A percentile compares a stretch with the other conserved stretches of the same genome.
Evolutionary conservation across 768 basidiomycete genomes (phyloP).

Genomic region (Russula vinacea): DNA sequence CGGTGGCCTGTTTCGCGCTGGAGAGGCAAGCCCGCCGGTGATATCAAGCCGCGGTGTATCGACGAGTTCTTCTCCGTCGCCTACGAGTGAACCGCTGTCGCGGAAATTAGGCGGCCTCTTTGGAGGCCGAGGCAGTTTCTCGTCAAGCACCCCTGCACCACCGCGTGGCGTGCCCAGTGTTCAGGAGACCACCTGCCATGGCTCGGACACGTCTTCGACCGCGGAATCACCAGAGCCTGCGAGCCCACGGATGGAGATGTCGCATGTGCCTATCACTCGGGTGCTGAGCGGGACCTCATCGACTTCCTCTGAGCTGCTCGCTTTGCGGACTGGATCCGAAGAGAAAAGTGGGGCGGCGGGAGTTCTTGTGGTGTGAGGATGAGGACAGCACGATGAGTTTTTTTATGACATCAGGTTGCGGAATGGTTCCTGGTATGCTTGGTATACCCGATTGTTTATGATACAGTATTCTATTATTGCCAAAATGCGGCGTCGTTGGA

Average conservation of each 20-base stretch:
- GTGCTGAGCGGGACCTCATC: slow-evolving; percentile 16
- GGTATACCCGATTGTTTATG: neutral
- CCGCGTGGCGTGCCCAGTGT: slow-evolving; percentile 34
- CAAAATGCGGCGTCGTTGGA: neutral
- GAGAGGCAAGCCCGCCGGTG: slow-evolving; percentile 19
- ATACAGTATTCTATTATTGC: neutral
- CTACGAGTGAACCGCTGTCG: slow-evolving; percentile 22
- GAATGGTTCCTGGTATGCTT: neutral
- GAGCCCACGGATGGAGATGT: slow-evolving; percentile 43
- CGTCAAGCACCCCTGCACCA: slow-evolving; percentile 43
- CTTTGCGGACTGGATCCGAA: neutral
- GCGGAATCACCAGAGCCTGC: slow-evolving; percentile 49
- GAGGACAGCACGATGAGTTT: neutral
- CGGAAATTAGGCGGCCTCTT: slow-evolving; percentile 74
- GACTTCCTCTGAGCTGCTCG: slow-evolving; percentile 17
- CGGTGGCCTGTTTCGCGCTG: slow-evolving; percentile 26
- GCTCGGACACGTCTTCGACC: slow-evolving; percentile 58
- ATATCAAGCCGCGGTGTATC: slow-evolving; percentile 17
- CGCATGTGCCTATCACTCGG: slow-evolving; percentile 16
- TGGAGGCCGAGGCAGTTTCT: slow-evolving; percentile 51
- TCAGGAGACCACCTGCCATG: slow-evolving; percentile 46
- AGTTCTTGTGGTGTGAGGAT: slow-evolving; percentile 13
- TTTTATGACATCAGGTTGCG: neutral
- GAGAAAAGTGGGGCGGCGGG: slow-evolving; percentile 2
- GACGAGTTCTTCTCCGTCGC: slow-evolving; percentile 12